Percentiles rank a stretch among this genome's conserved stretches.
Conservation (phyloP, 2,329 filamentous ascomycete species). For the Geoglossum cookeanum region DNA sequence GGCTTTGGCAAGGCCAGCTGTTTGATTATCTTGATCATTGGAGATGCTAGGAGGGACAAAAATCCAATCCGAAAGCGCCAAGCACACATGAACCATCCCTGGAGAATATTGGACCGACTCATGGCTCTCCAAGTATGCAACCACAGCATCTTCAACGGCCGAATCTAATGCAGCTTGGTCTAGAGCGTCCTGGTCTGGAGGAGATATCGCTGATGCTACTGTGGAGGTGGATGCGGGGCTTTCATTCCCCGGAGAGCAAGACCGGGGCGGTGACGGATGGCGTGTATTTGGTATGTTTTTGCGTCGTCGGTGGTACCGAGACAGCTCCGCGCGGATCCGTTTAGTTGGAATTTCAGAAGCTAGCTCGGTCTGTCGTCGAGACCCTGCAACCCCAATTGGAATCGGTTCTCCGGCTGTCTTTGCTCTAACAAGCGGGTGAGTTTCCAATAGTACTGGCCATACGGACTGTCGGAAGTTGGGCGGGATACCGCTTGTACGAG, state of each 20-base stretch:
- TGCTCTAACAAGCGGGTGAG: slow-evolving; percentile 7
- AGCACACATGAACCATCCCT: slow-evolving; percentile 11
- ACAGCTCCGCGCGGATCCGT: slow-evolving; percentile 8
- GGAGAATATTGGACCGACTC: slow-evolving; percentile 8
- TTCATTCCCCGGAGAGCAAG: slow-evolving; percentile 7
- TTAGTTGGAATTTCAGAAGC: slow-evolving; percentile 8
- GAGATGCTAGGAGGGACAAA: slow-evolving; percentile 9
- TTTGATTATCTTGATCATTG: slow-evolving; percentile 6
- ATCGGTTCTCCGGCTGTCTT: slow-evolving; percentile 5
- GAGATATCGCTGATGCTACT: background rate
- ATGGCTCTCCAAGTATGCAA: slow-evolving; percentile 9
- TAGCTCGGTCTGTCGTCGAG: slow-evolving; percentile 5
- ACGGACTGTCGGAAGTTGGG: background rate
- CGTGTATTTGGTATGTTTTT: slow-evolving; percentile 9
- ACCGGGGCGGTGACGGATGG: slow-evolving; percentile 9
- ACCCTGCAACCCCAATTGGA: background rate
- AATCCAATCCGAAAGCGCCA: slow-evolving; percentile 10
- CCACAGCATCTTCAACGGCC: slow-evolving; percentile 9
- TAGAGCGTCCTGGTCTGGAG: slow-evolving; percentile 1
- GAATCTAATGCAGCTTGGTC: slow-evolving; percentile 9
- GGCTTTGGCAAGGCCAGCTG: slow-evolving; percentile 5
- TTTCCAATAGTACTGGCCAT: slow-evolving; percentile 10
- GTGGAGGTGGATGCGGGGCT: slow-evolving; percentile 5
- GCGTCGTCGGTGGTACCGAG: slow-evolving; percentile 9
- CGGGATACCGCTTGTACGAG: slow-evolving; percentile 2